Evolutionary conservation across 73 alveolate species (phyloP).

Genomic region (Paramecium primaurelia): DNA sequence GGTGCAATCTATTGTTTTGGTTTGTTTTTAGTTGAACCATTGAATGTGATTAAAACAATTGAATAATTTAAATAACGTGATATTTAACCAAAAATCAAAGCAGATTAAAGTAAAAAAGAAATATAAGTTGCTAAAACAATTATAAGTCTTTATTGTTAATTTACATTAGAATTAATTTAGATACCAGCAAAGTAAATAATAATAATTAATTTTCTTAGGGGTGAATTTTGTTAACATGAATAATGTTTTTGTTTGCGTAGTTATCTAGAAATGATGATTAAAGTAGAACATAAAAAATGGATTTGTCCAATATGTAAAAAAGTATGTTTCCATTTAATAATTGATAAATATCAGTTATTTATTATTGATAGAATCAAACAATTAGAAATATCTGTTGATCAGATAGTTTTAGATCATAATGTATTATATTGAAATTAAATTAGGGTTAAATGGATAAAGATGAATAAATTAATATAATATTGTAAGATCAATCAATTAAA

Average conservation of each 20-base stretch:
- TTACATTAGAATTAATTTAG: not conserved
- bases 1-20: not conserved
- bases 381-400: not conserved
- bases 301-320: slow-evolving; percentile 14
- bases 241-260: slow-evolving; percentile 22
- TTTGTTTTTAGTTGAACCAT: not conserved
- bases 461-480: not conserved
- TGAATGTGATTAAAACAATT: not conserved
- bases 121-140: not conserved
- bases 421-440: not conserved
- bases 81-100: not conserved
- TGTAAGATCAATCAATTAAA: not conserved
- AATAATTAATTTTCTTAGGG: not conserved
- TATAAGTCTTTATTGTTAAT: not conserved
- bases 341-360: not conserved
- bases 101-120: not conserved
- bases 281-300: slow-evolving; percentile 1
- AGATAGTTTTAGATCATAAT: not conserved
- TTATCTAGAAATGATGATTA: slow-evolving; percentile 11
- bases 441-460: not conserved
- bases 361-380: not conserved
- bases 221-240: slow-evolving; percentile 19
- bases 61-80: not conserved
- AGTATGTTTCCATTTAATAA: not conserved
- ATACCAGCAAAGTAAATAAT: not conserved